Base-by-base conservation (phyloP, 139 green algal species). In the Micractinium conductrix region DNA sequence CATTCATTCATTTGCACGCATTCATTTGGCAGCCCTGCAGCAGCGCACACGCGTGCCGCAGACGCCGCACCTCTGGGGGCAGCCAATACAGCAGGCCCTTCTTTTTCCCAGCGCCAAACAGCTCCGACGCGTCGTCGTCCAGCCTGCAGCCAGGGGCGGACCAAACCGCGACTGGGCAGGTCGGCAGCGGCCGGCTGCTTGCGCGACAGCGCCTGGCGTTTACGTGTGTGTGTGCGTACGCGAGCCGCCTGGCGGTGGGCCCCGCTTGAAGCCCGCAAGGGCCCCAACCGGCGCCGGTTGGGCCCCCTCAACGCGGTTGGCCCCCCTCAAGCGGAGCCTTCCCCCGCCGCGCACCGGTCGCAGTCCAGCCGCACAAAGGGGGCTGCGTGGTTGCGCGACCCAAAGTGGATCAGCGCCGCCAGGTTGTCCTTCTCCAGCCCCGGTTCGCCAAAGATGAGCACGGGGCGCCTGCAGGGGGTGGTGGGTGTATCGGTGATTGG, bases 381-480 rank as follows among this genome's bases (percentile, higher is more conserved):
- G 17, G 87, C 78, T 14, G 17, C 33, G 28, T 87, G 85, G 68
- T 80, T 38, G 33, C 67, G 75, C 16, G 84, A 89, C 7, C 91
- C 89, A 83, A 93, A 96, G 79, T 96, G 93, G 35, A 96, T 84
- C 21, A 96, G 89, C 22, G 75, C 55, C 22, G 53, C 75, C 24
- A 81, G 62, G 76, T 82, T 82, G 76, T 90, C 84, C 86, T 96
- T 96, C 53, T 93, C 63, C 62, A 96, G 79, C 0, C 93, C 93
- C 10, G 89, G 91, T 89, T 96, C 93, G 2, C 93, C 93, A 85
- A 95, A 94, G 1, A 96, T 74, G 10, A 94, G 63, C 24, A 93
- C 85, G 8, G 91, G 89, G 2, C 48, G 45, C 72, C 89, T 86
- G 74, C 74, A 43, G 4, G 35, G 28, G 21, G 48, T 6, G 19